Conservation (phyloP, 2,329 filamentous ascomycete species). For the Hypoxylon sp. region DNA sequence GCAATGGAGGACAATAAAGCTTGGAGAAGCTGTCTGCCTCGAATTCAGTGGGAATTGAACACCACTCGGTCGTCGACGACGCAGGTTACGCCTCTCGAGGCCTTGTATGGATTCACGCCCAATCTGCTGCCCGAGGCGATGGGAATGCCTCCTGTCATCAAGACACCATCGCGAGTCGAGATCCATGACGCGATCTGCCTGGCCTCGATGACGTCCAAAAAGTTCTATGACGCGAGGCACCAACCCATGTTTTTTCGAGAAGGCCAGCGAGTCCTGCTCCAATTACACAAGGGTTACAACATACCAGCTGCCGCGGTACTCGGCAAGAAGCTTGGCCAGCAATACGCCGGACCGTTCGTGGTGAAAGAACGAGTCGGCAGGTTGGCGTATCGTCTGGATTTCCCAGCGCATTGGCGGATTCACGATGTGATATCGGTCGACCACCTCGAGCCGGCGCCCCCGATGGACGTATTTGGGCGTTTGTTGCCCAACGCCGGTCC, state of each 20-base stretch:
- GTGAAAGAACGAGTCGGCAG: neutral
- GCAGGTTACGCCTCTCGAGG: neutral
- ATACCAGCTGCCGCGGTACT: neutral
- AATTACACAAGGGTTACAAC: slow-evolving; percentile 5
- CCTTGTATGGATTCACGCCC: neutral
- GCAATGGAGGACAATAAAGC: neutral
- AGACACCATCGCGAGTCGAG: neutral
- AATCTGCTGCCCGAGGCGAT: neutral
- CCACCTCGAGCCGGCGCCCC: neutral
- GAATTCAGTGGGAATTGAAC: neutral
- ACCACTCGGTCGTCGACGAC: neutral
- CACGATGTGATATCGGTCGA: slow-evolving; percentile 9
- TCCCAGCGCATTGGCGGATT: neutral
- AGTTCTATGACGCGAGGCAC: neutral
- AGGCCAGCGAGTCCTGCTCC: neutral
- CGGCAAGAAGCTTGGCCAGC: slow-evolving; percentile 1
- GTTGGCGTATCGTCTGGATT: neutral
- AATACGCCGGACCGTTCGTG: neutral
- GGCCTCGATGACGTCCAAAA: neutral
- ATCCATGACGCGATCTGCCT: neutral
- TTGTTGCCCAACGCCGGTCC: too few relatives aligned
- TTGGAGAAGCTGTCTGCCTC: neutral
- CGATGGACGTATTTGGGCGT: neutral
- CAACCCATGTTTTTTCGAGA: neutral
- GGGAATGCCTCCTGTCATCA: too few relatives aligned